Base-by-base conservation (phyloP, 495 filamentous ascomycete genomes). In the Astrothelium macrocarpum region DNA sequence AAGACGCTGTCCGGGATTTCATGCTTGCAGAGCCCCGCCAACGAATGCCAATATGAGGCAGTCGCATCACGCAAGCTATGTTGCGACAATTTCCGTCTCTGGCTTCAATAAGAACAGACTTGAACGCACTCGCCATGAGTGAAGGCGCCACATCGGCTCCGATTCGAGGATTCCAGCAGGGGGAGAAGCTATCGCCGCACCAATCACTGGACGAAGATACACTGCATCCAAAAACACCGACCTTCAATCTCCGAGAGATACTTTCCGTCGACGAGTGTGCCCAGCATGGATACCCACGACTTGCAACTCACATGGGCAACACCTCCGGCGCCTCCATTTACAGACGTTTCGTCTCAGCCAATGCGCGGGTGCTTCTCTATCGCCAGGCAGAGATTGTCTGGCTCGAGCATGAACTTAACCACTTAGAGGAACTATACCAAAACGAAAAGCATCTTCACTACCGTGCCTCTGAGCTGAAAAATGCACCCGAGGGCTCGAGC, bases 281-380 rank as follows among this genome's bases (percentile, higher is more conserved):
- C 11, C 16, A 29, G 9, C 63, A 65, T 45, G 63, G 63, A 29
- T 65, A 65, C 42, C 63, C 63, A 39, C 23, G 34, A 16, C 63
- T 65, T 28, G 63, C 63, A 31, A 23, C 45, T n/a, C 53, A 42
- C 20, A 28, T 65, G 18, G 59, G 63, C 1, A 59, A 36, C 11
- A 23, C 42, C 4, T 7, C 36, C 28, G 36, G 43, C 25, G 60
- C 70, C 34, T 62, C 70, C 0, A 70, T 75, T 18, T 71, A 73
- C 61, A 67, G 71, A 29, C 71, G 72, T 16, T 77, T 77, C 46
- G 70, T 66, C 42, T 64, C 60, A 28, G 46, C 74, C 11, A 76
- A 75, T 43, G 66, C 69, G 20, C 68, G 71, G 49, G 74, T 75
- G 46, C 42, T 76, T 29, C 66, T 77, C 11, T 75, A 76, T 61